Evolutionary conservation across 306 rosid genomes (phyloP).

Genomic region (Prosopis cineraria): DNA sequence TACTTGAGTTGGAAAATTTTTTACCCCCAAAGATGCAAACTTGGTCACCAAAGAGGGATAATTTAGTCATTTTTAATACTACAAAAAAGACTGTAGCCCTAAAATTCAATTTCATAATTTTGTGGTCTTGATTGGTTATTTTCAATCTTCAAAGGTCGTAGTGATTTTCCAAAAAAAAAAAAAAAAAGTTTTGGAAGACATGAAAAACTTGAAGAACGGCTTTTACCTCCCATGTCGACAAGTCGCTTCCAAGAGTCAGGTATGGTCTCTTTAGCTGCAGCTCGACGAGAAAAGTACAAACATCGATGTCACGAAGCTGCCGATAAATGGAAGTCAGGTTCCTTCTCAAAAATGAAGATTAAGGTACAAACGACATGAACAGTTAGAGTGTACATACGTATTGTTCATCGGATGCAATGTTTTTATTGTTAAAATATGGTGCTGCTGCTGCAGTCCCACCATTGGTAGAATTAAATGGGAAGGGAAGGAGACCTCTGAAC

Average conservation of each 20-base stretch:
- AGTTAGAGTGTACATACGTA: conserved; percentile 51
- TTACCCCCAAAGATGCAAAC: too few species aligned
- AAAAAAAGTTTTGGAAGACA: not conserved
- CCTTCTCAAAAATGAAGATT: conserved; percentile 13
- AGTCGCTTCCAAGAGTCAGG: conserved; percentile 79
- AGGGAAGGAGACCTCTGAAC: conserved; percentile 90
- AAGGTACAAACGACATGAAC: not conserved
- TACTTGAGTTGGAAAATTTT: too few species aligned
- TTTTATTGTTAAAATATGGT: conserved; percentile 76
- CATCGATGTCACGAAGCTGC: conserved; percentile 74
- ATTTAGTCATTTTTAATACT: too few species aligned
- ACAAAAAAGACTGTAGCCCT: too few species aligned
- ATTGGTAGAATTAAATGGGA: conserved; percentile 82
- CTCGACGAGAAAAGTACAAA: conserved; percentile 91
- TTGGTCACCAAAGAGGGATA: too few species aligned
- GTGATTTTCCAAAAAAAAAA: too few species aligned
- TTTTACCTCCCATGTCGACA: conserved; percentile 86
- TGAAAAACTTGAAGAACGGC: not conserved
- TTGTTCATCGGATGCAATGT: conserved; percentile 80
- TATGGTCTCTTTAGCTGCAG: conserved; percentile 86
- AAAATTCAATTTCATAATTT: too few species aligned
- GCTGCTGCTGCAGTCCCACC: conserved; percentile 98
- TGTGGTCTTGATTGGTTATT: too few species aligned
- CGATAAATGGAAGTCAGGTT: conserved; percentile 31
- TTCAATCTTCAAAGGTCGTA: too few species aligned